Evolutionary conservation across 495 filamentous ascomycete species (phyloP), one percentile per base, ranked within the genome.

Genomic region (Schizothecium vesticola): DNA sequence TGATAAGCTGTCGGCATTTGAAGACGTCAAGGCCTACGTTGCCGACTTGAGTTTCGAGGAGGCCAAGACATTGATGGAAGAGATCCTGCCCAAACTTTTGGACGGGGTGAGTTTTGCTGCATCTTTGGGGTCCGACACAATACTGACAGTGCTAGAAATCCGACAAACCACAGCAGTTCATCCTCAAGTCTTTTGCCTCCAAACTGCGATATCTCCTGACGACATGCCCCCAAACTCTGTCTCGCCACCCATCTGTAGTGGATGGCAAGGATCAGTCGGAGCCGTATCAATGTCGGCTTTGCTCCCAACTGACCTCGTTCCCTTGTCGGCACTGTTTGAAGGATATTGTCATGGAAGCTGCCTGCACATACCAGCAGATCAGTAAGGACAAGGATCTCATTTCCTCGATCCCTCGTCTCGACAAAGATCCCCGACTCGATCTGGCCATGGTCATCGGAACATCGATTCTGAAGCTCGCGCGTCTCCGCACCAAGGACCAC

Each of bases 401-500:
- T n/a, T 69, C 55, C 23, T 25, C 67, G 8, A 75, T 78, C 61
- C 74, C 76, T 1, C 56, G 56, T 3, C 63, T 78, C 22, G 71
- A 74, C 28, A 75, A 75, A 59, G 80, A 85, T 64, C 84, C 83
- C 0, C 75, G 83, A 9, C 68, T 80, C 10, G 82, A 83, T 61
- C 71, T 84, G 24, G 71, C 78, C 5, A 71, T 85, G 24, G 69
- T 83, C 29, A 81, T 83, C 28, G 77, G 79, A 4, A 77, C 76
- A 33, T 80, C 82, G 12, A 75, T 86, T 7, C 69, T 86, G 1
- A 85, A 83, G 67, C 72, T 86, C n/a, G 72, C 82, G 1, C 67
- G 78, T 12, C 28, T 78, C 66, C 68, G 61, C 26, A 66, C 70
- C 19, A 65, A 63, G 16, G 28, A 67, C 5, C 56, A 69, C 22